Evolutionary conservation across 257 asterid species (phyloP).

Genomic region (Nemophila menziesii): DNA sequence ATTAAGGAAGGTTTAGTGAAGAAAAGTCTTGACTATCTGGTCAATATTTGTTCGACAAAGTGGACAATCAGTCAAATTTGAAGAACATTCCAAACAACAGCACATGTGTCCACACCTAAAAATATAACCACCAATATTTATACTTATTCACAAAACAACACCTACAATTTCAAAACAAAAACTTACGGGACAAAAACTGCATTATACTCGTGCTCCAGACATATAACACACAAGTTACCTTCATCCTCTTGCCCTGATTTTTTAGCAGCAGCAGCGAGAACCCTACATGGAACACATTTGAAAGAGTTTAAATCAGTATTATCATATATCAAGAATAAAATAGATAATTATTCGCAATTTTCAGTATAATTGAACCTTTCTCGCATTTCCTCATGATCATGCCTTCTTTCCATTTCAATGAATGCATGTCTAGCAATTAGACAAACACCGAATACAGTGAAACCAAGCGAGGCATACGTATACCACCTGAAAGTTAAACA

Average conservation of each 20-base stretch:
- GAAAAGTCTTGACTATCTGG: slow-evolving; percentile 72
- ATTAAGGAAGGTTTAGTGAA: slow-evolving; percentile 50
- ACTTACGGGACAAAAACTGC: slow-evolving; percentile 96
- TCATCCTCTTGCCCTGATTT: slow-evolving; percentile 59
- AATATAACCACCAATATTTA: no score
- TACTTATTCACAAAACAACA: no score
- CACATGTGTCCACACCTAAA: slow-evolving; percentile 99
- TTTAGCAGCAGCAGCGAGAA: slow-evolving; percentile 74
- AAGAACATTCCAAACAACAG: slow-evolving; percentile 79
- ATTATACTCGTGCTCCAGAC: slow-evolving; percentile 91
- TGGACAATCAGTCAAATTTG: slow-evolving; percentile 84
- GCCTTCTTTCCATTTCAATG: no score
- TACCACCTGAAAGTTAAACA: slow-evolving; percentile 53
- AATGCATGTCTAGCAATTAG: no score
- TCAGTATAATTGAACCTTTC: no score
- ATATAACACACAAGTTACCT: slow-evolving; percentile 73
- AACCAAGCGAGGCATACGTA: slow-evolving; percentile 90
- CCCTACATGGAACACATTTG: slow-evolving; percentile 45
- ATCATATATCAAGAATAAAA: no score
- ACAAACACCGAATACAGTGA: no score
- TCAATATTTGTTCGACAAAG: slow-evolving; percentile 79
- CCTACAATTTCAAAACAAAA: background rate
- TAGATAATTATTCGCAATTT: no score
- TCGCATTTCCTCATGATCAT: no score
- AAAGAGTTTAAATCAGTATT: no score